These are phyloP conservation scores for Pleurotus tuoliensis DNA, from an alignment of 768 basidiomycete genomes.

Conservation along the genomic window DNA sequence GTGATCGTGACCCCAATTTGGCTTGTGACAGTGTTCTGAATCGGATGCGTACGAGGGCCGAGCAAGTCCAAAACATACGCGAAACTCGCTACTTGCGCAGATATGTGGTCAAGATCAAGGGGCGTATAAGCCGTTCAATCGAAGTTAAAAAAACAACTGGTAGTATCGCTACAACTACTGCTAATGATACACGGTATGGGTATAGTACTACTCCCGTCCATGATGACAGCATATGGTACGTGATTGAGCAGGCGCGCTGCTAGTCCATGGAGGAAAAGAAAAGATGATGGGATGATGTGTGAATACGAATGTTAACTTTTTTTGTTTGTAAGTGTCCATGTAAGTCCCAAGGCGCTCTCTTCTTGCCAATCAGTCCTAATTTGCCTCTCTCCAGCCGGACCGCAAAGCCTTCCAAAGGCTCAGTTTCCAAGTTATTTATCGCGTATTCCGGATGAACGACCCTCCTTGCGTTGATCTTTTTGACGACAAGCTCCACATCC, in stretches of 20 bases:
- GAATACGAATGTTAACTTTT: background rate
- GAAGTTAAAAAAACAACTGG: too few species aligned
- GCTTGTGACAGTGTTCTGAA: background rate
- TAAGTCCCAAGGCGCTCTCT: too few species aligned
- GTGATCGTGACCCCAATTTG: slow-evolving; percentile 28
- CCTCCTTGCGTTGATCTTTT: slow-evolving; percentile 67
- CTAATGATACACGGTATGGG: background rate
- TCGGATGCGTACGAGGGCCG: too few species aligned
- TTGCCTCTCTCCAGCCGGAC: slow-evolving; percentile 51
- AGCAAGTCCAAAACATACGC: too few species aligned
- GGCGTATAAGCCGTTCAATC: background rate
- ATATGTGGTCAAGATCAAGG: background rate
- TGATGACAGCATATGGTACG: too few species aligned
- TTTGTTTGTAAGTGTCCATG: too few species aligned
- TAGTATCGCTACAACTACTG: background rate
- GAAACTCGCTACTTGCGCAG: background rate
- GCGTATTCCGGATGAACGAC: slow-evolving; percentile 67
- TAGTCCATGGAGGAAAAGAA: background rate
- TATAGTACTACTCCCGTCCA: background rate
- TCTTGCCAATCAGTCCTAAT: slow-evolving; percentile 42
- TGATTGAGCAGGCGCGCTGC: slow-evolving; percentile 1
- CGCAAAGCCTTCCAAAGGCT: slow-evolving; percentile 56
- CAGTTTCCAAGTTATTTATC: slow-evolving; percentile 65
- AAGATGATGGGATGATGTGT: background rate
- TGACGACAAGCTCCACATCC: slow-evolving; percentile 51